These are phyloP conservation scores for Aegilops tauschii DNA, from an alignment of 176 grass and related monocot species.

Conservation along the genomic window DNA sequence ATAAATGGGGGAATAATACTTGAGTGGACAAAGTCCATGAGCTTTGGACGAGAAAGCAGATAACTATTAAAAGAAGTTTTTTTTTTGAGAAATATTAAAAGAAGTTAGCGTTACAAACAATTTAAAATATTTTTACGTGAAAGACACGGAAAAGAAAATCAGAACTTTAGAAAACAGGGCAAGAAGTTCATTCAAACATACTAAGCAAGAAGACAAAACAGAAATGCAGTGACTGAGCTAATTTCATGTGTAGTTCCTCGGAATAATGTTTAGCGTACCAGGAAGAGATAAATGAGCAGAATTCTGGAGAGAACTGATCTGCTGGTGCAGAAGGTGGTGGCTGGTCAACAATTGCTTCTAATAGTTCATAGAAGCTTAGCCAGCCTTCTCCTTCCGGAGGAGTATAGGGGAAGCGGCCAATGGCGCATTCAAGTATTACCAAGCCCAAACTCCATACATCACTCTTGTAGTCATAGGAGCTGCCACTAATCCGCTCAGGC, in stretches of 20 bases:
- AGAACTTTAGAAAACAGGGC: background rate
- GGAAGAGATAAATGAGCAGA: conserved; percentile 85
- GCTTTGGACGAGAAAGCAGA: background rate
- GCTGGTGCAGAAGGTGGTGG: conserved; percentile 82
- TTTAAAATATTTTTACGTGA: background rate
- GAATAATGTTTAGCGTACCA: conserved; percentile 46
- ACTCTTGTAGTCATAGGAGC: conserved; percentile 96
- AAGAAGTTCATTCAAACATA: background rate
- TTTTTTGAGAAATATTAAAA: background rate
- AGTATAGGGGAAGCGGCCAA: too few relatives aligned
- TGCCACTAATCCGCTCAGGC: conserved; percentile 78
- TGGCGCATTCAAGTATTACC: conserved; percentile 90
- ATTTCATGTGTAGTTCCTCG: background rate
- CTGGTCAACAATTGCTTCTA: conserved; percentile 96
- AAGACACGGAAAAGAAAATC: background rate
- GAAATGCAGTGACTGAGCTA: background rate
- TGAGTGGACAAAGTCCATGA: background rate
- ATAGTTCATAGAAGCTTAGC: conserved; percentile 90
- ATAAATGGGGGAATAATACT: background rate
- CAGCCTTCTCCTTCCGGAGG: conserved; percentile 76
- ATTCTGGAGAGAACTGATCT: conserved; percentile 95
- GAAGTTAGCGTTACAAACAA: background rate
- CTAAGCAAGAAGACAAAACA: background rate
- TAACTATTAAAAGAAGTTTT: background rate
- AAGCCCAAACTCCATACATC: conserved; percentile 98